Evolutionary conservation across 306 rosid genomes (phyloP).

Genomic region (Quercus agrifolia): DNA sequence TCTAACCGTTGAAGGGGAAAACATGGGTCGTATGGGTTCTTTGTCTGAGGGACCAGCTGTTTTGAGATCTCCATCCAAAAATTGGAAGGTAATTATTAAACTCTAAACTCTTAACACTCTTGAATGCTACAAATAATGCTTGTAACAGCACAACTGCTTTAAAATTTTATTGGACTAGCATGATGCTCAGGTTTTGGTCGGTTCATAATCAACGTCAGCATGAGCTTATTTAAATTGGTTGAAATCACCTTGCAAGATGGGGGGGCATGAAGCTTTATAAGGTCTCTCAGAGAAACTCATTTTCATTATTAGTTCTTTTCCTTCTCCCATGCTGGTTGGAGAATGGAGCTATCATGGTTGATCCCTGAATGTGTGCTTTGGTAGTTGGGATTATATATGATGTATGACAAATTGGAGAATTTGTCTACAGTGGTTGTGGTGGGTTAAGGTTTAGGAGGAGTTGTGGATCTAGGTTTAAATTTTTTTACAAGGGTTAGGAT

Average conservation of each 20-base stretch:
- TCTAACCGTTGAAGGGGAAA: constrained; percentile 44
- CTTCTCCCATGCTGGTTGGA: neutral
- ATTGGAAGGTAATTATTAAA: constrained; percentile 52
- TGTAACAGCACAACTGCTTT: neutral
- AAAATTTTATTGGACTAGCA: neutral
- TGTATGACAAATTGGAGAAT: too few relatives aligned
- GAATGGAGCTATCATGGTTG: neutral
- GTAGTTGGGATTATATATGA: neutral
- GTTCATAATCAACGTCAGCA: neutral
- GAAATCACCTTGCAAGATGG: neutral
- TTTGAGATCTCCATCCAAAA: constrained; percentile 74
- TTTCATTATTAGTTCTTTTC: neutral
- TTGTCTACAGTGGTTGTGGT: too few relatives aligned
- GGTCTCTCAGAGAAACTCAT: neutral
- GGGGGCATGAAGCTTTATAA: neutral
- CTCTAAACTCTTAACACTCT: neutral
- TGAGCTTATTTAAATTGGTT: neutral
- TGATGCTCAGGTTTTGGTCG: neutral
- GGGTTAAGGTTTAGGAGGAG: too few relatives aligned
- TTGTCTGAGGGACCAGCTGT: constrained; percentile 48
- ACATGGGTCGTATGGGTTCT: constrained; percentile 27
- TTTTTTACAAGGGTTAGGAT: too few relatives aligned
- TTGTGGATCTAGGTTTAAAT: too few relatives aligned
- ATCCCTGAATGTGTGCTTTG: neutral
- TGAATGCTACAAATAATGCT: neutral